These are phyloP conservation scores for Scopulariopsis brevicaulis DNA, from an alignment of 2,329 filamentous ascomycete genomes.

Conservation along the genomic window DNA sequence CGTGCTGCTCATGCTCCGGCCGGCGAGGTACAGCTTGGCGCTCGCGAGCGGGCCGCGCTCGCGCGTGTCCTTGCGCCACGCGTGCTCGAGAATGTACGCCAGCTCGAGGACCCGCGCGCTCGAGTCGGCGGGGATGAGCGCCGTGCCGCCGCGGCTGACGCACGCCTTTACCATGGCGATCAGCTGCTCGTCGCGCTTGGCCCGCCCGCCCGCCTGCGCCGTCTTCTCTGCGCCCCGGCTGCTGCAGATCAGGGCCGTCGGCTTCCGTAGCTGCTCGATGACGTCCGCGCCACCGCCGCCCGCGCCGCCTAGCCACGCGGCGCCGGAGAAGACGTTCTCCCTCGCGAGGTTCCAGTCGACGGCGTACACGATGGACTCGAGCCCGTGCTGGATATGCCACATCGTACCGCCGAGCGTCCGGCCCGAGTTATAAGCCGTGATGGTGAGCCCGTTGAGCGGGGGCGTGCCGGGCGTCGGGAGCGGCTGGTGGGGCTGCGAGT, in stretches of 20 bases:
- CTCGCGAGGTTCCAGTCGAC: conserved; percentile 98
- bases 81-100: conserved; percentile 83
- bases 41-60: conserved; percentile 38
- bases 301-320: conserved; percentile 81
- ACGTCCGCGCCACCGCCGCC: conserved; percentile 77
- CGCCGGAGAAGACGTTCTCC: conserved; percentile 88
- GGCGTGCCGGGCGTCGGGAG: conserved; percentile 79
- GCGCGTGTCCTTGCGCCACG: conserved; percentile 61
- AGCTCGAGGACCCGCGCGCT: conserved; percentile 90
- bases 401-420: conserved; percentile 95
- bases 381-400: conserved; percentile 95
- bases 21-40: conserved; percentile 68
- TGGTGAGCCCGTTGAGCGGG: conserved; percentile 78
- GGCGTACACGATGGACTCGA: conserved; percentile 95
- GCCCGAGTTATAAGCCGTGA: conserved; percentile 94
- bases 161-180: conserved; percentile 73
- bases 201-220: conserved; percentile 59
- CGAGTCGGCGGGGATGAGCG: conserved; percentile 88
- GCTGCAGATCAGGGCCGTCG: conserved; percentile 88
- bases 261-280: conserved; percentile 84
- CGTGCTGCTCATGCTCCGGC: conserved; percentile 75
- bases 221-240: conserved; percentile 66
- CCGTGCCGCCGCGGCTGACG: conserved; percentile 73
- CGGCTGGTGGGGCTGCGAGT: conserved; percentile 91
- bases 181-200: conserved; percentile 75